phyloP scores from a whole-genome alignment of 2,329 filamentous ascomycete species.

The Mycosphaerella arachidis region DNA sequence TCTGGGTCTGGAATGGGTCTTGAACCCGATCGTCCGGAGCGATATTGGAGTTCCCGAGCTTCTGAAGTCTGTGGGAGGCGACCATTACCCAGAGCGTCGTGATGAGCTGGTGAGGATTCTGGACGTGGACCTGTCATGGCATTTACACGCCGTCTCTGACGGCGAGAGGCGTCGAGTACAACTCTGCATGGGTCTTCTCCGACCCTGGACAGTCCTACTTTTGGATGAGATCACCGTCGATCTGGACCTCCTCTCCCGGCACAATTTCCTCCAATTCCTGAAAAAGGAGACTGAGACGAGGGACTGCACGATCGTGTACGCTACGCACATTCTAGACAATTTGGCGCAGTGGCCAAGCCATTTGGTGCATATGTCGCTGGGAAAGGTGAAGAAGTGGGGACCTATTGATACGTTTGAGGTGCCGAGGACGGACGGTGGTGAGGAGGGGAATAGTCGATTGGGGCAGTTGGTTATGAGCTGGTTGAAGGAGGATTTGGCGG shows the following conservation, averaged over 20 bases:
- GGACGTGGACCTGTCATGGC: conserved; percentile 87
- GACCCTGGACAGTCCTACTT: conserved; percentile 86
- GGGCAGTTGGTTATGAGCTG: conserved; percentile 85
- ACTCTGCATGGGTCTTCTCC: conserved; percentile 87
- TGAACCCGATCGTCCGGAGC: conserved; percentile 91
- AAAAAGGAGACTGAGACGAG: conserved; percentile 79
- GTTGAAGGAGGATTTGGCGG: conserved; percentile 74
- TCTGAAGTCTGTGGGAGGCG: conserved; percentile 77
- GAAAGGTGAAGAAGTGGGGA: conserved; percentile 83
- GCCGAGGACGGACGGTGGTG: conserved; percentile 45
- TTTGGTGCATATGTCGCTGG: conserved; percentile 90
- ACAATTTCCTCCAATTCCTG: conserved; percentile 80
- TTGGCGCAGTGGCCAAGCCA: conserved; percentile 92
- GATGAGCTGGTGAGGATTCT: conserved; percentile 85
- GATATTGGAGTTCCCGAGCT: conserved; percentile 90
- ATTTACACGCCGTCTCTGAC: conserved; percentile 92
- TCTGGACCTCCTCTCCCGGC: conserved; percentile 78
- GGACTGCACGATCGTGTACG: conserved; percentile 90
- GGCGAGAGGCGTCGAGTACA: conserved; percentile 89
- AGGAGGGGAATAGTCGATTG: conserved; percentile 71
- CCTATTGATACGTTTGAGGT: conserved; percentile 64
- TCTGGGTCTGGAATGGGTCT: conserved; percentile 94
- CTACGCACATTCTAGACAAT: conserved; percentile 95
- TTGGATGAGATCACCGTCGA: conserved; percentile 98
- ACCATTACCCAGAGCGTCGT: conserved; percentile 72